Conservation (phyloP, 1,284 basidiomycete genomes). For the Leccinum angustisporum region DNA sequence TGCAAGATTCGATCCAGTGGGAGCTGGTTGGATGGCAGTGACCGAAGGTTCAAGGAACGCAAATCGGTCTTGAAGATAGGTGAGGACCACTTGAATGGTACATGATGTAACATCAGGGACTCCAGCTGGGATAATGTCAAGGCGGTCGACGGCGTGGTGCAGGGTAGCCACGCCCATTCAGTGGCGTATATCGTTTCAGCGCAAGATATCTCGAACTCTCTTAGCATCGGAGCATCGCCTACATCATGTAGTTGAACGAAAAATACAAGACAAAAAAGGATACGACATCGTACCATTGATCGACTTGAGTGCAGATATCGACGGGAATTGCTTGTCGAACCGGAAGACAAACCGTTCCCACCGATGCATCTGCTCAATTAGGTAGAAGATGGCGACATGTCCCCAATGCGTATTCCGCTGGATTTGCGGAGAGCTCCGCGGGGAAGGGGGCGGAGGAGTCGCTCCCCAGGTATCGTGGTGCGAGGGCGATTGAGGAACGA, state of each 20-base stretch:
- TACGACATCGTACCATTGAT: conserved; percentile 53
- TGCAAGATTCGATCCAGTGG: conserved; percentile 64
- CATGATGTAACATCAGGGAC: conserved; percentile 61
- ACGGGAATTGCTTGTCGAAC: conserved; percentile 71
- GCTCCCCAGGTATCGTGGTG: conserved; percentile 34
- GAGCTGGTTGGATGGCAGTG: conserved; percentile 60
- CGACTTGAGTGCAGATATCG: conserved; percentile 65
- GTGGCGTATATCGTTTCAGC: conserved; percentile 58
- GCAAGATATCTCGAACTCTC: conserved; percentile 74
- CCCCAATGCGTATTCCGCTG: conserved; percentile 65
- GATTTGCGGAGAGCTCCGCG: conserved; percentile 31
- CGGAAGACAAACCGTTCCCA: conserved; percentile 78
- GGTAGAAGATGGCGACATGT: conserved; percentile 71
- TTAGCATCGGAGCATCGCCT: conserved; percentile 70
- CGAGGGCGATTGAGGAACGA: conserved; percentile 37
- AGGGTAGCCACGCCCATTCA: conserved; percentile 74
- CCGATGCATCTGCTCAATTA: conserved; percentile 73
- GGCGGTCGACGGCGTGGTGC: conserved; percentile 38
- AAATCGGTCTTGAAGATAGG: conserved; percentile 61
- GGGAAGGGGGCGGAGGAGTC: conserved; percentile 28
- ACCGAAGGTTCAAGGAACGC: conserved; percentile 56
- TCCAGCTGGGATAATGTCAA: conserved; percentile 47
- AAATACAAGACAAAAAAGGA: not conserved
- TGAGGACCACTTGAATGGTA: conserved; percentile 74
- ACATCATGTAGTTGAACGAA: conserved; percentile 11